Evolutionary conservation across 805 yeast genomes (phyloP), one percentile per base, ranked within the genome.

Genomic region (Zygotorulaspora florentina): DNA sequence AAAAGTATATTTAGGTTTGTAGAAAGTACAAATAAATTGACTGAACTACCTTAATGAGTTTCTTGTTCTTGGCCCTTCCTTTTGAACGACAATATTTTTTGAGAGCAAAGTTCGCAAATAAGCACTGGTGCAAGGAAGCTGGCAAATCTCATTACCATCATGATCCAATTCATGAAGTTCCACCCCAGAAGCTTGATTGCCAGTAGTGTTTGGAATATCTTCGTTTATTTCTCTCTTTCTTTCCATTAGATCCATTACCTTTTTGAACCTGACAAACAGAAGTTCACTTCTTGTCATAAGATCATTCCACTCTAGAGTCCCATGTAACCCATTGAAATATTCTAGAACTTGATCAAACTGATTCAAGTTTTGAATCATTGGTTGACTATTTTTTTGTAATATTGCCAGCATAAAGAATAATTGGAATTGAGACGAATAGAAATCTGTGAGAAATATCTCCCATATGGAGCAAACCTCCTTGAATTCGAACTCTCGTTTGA

Each of bases 381-480:
- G 81, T 39, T 81, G 77, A 56, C 89, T 86, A 64, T 90, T 83
- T 56, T 87, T 88, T 58, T 91, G 95, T 39, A 93, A 72, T n/a
- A 93, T 82, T 0, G 96, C 93, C 54, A 91, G 69, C 15, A 95
- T 91, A 56, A 93, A 75, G 59, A 93, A 89, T 30, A 93, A 67
- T 55, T 89, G 95, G 63, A 84, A 90, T 64, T 93, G 97, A 5
- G 93, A 81, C 0, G 91, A 78, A 58, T 87, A 81, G 57, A 70
- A 84, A 66, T 91, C 91, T 0, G 98, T 91, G 82, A 93, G 87
- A 39, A 93, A 70, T 2, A 85, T 81, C 60, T 91, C 99, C 98
- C 98, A 91, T n/a, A 91, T 72, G 25, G 77, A 71, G 59, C 85
- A 68, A 1, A 87, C 85, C 44, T 87, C 87, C 39, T 77, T 78